A percentile compares a stretch with the other conserved stretches of the same genome.
phyloP scores from a whole-genome alignment of 139 green algal genomes.

The Closterium sp. region DNA sequence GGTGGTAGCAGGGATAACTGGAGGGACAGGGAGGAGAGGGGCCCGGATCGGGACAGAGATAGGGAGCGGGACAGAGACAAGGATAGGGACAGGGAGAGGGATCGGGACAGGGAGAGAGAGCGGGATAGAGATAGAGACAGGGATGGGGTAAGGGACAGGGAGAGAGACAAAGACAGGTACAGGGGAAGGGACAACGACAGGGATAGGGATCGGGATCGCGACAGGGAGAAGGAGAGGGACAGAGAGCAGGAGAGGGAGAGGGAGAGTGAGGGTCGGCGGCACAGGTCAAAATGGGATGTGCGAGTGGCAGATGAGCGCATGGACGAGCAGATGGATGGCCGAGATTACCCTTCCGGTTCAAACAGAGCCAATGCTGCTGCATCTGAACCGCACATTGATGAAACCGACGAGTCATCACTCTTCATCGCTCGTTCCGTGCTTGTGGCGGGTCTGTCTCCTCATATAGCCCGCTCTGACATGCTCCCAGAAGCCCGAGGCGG shows the following conservation, averaged over 20 bases:
- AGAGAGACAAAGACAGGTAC: background rate
- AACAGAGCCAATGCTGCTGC: background rate
- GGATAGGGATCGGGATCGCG: background rate
- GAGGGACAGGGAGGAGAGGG: no score
- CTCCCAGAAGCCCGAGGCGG: constrained; percentile 60
- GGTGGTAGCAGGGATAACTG: background rate
- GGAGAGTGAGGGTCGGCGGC: background rate
- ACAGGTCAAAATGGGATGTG: background rate
- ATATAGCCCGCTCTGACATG: constrained; percentile 63
- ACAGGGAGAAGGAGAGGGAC: background rate
- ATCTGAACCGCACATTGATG: background rate
- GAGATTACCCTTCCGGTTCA: background rate
- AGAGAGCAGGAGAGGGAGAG: constrained; percentile 8
- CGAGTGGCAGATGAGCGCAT: background rate
- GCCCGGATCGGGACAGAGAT: no score
- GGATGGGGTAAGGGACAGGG: no score
- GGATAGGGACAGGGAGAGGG: background rate
- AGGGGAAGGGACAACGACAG: background rate
- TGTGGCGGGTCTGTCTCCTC: constrained; percentile 80
- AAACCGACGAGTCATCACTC: background rate
- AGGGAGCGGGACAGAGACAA: background rate
- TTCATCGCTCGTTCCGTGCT: constrained; percentile 74
- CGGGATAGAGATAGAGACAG: no score
- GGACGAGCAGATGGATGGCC: background rate
- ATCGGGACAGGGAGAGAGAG: no score